Percentiles rank a stretch among this genome's conserved stretches.
Conservation (phyloP, 345 rosid genomes). For the Citrus glauca region DNA sequence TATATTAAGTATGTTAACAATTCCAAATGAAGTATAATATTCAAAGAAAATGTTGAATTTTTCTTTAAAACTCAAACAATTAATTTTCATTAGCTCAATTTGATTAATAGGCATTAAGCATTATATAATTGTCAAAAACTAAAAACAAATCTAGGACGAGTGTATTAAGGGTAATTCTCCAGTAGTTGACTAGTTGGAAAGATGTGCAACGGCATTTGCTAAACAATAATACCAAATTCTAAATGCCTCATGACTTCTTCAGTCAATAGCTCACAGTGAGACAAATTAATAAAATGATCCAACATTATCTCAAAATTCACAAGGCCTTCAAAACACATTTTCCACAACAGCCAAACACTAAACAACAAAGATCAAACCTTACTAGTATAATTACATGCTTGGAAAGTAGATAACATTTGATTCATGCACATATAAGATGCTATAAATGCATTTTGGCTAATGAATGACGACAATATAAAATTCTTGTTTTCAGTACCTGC, state of each 20-base stretch:
- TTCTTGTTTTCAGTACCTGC: conserved; percentile 14
- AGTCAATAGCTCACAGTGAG: background rate
- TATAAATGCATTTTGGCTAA: background rate
- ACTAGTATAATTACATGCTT: background rate
- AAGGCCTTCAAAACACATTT: background rate
- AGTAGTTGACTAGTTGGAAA: background rate
- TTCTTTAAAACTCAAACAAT: background rate
- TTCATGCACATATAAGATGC: background rate
- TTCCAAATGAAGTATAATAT: no score
- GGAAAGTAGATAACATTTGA: background rate
- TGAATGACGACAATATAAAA: background rate
- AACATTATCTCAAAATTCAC: background rate
- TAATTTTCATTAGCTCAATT: no score
- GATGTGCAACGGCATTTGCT: background rate
- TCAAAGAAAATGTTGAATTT: no score
- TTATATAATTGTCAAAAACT: background rate
- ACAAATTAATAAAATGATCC: background rate
- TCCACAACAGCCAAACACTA: background rate
- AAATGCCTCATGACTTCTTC: background rate
- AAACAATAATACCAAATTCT: background rate
- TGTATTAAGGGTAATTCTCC: background rate
- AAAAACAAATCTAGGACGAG: background rate
- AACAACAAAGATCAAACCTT: background rate
- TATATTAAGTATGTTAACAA: background rate
- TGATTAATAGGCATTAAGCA: background rate